phyloP scores from a whole-genome alignment of 371 early-diverging fungal genomes.

The Circinella minor region DNA sequence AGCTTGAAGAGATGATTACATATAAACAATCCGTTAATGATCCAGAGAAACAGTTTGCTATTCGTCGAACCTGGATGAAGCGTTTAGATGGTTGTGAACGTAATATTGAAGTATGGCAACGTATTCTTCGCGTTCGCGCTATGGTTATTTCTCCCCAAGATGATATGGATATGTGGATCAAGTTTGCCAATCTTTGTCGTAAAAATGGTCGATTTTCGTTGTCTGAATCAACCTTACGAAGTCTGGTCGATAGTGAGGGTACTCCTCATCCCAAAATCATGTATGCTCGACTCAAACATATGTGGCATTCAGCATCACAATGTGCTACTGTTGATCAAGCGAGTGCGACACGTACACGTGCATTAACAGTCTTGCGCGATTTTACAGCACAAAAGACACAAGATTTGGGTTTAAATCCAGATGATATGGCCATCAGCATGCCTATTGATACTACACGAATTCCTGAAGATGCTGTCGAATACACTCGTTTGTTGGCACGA shows the following conservation, averaged over 20 bases:
- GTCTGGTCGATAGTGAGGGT: conserved; percentile 50
- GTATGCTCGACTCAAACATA: conserved; percentile 93
- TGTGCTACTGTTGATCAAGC: conserved; percentile 43
- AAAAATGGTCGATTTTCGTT: conserved; percentile 86
- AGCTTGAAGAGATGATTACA: conserved; percentile 94
- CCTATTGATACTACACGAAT: conserved; percentile 58
- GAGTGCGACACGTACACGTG: conserved; percentile 57
- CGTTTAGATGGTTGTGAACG: conserved; percentile 89
- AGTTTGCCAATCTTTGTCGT: conserved; percentile 94
- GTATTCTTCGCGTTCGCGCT: conserved; percentile 86
- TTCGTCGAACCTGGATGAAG: conserved; percentile 90
- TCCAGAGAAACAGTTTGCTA: conserved; percentile 77
- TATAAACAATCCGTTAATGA: conserved; percentile 88
- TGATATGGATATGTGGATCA: conserved; percentile 95
- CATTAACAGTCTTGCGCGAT: conserved; percentile 65
- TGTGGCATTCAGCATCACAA: conserved; percentile 83
- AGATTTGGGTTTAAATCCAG: conserved; percentile 62
- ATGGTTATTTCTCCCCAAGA: conserved; percentile 90
- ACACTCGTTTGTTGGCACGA: conserved; percentile 76
- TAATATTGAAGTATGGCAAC: conserved; percentile 96
- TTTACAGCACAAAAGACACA: conserved; percentile 67
- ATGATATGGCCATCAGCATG: conserved; percentile 59
- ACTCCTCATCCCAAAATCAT: conserved; percentile 79
- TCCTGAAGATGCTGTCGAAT: conserved; percentile 57
- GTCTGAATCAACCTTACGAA: conserved; percentile 80